A percentile compares a stretch with the other conserved stretches of the same genome.
Conservation (phyloP, 2,329 filamentous ascomycete genomes). For the Arthrobotrys entomopaga region DNA sequence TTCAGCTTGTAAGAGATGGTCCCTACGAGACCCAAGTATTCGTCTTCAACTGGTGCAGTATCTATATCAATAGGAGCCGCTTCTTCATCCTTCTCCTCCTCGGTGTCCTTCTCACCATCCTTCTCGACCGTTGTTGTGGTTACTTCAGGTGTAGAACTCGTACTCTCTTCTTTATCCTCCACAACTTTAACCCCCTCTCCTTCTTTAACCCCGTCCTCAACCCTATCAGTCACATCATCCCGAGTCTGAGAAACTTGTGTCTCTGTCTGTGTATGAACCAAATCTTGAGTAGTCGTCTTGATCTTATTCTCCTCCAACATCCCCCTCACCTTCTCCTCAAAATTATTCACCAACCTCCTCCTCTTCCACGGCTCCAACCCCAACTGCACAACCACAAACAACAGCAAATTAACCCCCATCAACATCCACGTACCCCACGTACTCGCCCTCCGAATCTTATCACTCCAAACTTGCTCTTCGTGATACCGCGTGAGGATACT, state of each 20-base stretch:
- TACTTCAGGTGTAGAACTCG: neutral
- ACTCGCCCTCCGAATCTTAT: conserved; percentile 93
- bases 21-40: neutral
- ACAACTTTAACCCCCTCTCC: neutral
- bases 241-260: neutral
- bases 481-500: conserved; percentile 92
- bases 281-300: conserved; percentile 60
- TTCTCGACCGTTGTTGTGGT: conserved; percentile 2
- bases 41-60: conserved; percentile 5
- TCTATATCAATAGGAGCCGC: neutral
- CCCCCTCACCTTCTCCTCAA: conserved; percentile 79
- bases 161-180: neutral
- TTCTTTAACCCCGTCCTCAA: conserved; percentile 3
- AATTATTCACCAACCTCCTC: conserved; percentile 79
- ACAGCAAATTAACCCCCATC: conserved; percentile 93
- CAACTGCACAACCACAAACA: conserved; percentile 87
- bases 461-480: conserved; percentile 99
- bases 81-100: neutral
- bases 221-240: neutral
- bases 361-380: conserved; percentile 93
- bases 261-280: no score
- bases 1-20: conserved; percentile 26
- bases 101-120: conserved; percentile 8
- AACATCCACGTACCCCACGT: conserved; percentile 99
- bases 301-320: conserved; percentile 76